Evolutionary conservation across 306 rosid genomes (phyloP), one percentile per base, ranked within the genome.

Genomic region (Rosa chinensis): DNA sequence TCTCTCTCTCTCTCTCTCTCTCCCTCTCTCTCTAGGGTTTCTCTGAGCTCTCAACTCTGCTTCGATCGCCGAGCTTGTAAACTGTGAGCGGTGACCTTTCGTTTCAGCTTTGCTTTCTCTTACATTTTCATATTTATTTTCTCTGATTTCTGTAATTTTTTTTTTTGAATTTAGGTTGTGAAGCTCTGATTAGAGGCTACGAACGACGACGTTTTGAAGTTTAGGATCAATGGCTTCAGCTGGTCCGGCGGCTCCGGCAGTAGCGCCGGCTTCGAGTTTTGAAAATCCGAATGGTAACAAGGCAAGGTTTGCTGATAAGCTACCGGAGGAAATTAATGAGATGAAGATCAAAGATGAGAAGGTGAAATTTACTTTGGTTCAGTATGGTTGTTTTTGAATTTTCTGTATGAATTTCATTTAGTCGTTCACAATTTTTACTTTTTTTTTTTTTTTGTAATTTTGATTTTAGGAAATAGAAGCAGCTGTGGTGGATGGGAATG

Each of bases 311-410:
- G 85, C 84, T 61, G 92, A 86, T 75, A 88, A 78, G 78, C 82
- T 88, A 14, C 89, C 92, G 5, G 89, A 88, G 82, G 92, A 72
- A 52, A 86, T 88, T 44, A 88, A 83, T 69, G 94, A 86, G 77
- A 88, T 90, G 94, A 90, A 88, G 86, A 88, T 90, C 78, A 88
- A 79, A 80, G 92, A 90, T 76, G 94, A 88, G 42, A 90, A 86
- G 84, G 88, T 83, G 61, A 72, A 73, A 73, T 44, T 67, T 76
- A 62, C 49, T 43, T 32, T 21, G 52, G 39, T 20, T 76, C 20
- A 4, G 14, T 10, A 0, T 58, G 0, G 21, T 25, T 66, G 13
- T 58, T 16, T 71, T 5, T 20, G 45, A 13, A 59, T 20, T 67
- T 25, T 5, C 11, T 28, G 35, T 74, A 66, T 61, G 5, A 4